Evolutionary conservation across 257 asterid genomes (phyloP).

Genomic region (Gentiana straminea): DNA sequence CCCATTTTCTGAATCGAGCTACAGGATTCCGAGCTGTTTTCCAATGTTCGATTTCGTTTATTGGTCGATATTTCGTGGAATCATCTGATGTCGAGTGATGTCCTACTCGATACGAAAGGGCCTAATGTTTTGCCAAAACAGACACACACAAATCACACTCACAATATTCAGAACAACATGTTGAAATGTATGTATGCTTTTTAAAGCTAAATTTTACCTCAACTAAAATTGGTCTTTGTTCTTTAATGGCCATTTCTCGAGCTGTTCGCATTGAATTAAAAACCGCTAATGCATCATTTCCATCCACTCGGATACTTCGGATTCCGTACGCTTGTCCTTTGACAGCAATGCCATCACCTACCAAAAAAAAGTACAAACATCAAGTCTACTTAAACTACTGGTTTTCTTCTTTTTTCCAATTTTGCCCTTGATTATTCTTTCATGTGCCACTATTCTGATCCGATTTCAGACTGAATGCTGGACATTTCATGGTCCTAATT

Average conservation of each 20-base stretch:
- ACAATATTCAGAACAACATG: not conserved
- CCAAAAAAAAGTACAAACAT: not conserved
- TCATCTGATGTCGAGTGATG: constrained; percentile 96
- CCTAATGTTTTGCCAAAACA: constrained; percentile 22
- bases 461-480: not conserved
- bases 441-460: no score
- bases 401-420: no score
- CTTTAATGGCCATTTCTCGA: constrained; percentile 61
- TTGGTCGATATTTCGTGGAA: constrained; percentile 73
- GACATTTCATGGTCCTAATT: not conserved
- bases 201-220: constrained; percentile 44
- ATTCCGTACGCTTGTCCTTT: constrained; percentile 79
- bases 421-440: no score
- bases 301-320: constrained; percentile 74
- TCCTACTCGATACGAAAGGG: constrained; percentile 74
- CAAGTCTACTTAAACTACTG: not conserved
- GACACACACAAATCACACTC: not conserved
- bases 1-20: constrained; percentile 65
- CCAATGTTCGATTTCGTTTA: constrained; percentile 75
- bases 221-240: constrained; percentile 65
- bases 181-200: not conserved
- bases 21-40: constrained; percentile 46
- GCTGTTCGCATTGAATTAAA: constrained; percentile 52
- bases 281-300: constrained; percentile 79
- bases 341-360: constrained; percentile 86